A percentile compares a stretch with the other conserved stretches of the same genome.
Evolutionary conservation across 805 yeast genomes (phyloP).

Genomic region (Millerozyma miso): DNA sequence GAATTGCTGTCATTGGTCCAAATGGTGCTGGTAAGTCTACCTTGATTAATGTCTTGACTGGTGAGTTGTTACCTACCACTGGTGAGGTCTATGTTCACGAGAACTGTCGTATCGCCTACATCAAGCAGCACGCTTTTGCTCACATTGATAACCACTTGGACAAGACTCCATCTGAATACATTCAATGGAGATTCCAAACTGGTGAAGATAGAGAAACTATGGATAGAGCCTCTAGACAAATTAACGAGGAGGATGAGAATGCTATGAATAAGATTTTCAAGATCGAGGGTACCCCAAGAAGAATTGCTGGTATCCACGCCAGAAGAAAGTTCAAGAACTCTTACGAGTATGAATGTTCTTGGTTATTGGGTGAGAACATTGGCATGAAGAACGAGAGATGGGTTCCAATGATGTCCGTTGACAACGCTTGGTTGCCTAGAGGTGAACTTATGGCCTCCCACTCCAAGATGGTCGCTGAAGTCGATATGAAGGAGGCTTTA

Average conservation of each 20-base stretch:
- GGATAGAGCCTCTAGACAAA: slow-evolving; percentile 99
- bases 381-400: slow-evolving; percentile 99
- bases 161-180: slow-evolving; percentile 99
- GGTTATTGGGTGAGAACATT: slow-evolving; percentile 95
- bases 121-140: slow-evolving; percentile 99
- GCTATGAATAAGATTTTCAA: slow-evolving; percentile 99
- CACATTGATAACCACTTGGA: slow-evolving; percentile 98
- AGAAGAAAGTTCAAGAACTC: slow-evolving; percentile 99
- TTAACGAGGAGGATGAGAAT: slow-evolving; percentile 94
- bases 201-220: slow-evolving; percentile 99
- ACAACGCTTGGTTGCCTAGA: slow-evolving; percentile 99
- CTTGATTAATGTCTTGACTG: slow-evolving; percentile 96
- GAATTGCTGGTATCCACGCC: slow-evolving; percentile 88
- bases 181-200: slow-evolving; percentile 99
- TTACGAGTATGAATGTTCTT: slow-evolving; percentile 98
- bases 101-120: slow-evolving; percentile 99
- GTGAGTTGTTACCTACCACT: slow-evolving; percentile 95
- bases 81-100: slow-evolving; percentile 99
- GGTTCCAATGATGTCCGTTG: slow-evolving; percentile 99
- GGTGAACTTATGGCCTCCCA: slow-evolving; percentile 84
- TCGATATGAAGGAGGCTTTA: slow-evolving; percentile 99
- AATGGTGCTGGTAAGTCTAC: slow-evolving; percentile 99
- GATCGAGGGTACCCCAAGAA: slow-evolving; percentile 98
- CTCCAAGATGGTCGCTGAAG: slow-evolving; percentile 99
- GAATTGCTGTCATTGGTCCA: slow-evolving; percentile 99